These are phyloP conservation scores for Penicillium subrubescens DNA, from an alignment of 495 filamentous ascomycete species.

Conservation along the genomic window DNA sequence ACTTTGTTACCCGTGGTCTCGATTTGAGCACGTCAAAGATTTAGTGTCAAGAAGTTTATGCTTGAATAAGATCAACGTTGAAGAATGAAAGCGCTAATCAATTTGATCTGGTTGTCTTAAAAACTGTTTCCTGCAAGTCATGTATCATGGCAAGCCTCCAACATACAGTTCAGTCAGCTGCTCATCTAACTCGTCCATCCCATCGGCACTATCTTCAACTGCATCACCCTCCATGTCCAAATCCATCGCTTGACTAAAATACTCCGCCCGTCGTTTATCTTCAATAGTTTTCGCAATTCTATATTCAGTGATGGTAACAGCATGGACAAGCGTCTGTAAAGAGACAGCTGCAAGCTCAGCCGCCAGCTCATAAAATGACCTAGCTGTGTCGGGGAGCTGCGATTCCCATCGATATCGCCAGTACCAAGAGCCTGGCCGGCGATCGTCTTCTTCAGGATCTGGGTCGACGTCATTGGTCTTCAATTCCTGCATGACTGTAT, in stretches of 20 bases:
- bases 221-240: slow-evolving; percentile 18
- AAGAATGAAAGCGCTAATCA: neutral
- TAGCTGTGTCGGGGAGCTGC: slow-evolving; percentile 58
- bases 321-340: slow-evolving; percentile 47
- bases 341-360: slow-evolving; percentile 52
- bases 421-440: slow-evolving; percentile 58
- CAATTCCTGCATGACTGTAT: slow-evolving; percentile 40
- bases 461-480: slow-evolving; percentile 32
- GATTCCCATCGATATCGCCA: slow-evolving; percentile 57
- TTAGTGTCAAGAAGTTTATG: neutral
- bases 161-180: slow-evolving; percentile 31
- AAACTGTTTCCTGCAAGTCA: neutral
- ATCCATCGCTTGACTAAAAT: slow-evolving; percentile 23
- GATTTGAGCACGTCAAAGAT: neutral
- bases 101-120: neutral
- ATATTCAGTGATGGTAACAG: slow-evolving; percentile 50
- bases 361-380: slow-evolving; percentile 55
- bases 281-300: slow-evolving; percentile 46
- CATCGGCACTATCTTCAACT: slow-evolving; percentile 31
- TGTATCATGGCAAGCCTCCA: slow-evolving; percentile 15
- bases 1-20: neutral
- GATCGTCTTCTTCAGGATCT: slow-evolving; percentile 30
- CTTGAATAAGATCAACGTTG: neutral
- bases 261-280: slow-evolving; percentile 34
- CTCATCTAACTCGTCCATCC: slow-evolving; percentile 32